Base-by-base conservation (phyloP, 306 rosid genomes). In the Begonia loranthoides region DNA sequence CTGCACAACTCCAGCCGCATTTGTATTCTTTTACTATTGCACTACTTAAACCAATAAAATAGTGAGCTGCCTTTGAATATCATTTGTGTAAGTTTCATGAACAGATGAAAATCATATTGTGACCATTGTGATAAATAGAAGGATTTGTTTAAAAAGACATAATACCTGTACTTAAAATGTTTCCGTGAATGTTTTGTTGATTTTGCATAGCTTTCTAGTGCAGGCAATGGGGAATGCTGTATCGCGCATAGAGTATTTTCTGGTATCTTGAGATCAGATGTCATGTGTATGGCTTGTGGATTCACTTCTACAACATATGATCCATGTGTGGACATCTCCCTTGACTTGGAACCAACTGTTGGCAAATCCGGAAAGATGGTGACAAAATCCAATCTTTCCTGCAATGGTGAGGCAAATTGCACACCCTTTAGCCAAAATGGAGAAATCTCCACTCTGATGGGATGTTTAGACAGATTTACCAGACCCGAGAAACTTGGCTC, bases 211-310 rank as follows among this genome's bases (percentile, higher is more conserved):
- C 16, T 60, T 62, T 71, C 68, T 55, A 58, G 56, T 70, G 75
- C 93, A 88, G 96, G 93, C 72, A 81, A 52, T 24, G 94, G 88
- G 66, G 94, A 84, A 63, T 88, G 96, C 61, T 88, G 96, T 62
- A 80, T 88, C 58, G 96, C 96, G 65, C 96, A 88, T 53, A 70
- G 83, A 43, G 96, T 84, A 49, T 88, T 88, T 69, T 84, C 96
- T 15, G 96, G 96, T 41, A 84, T 88, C 63, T 63, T 88, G 82
- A 87, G 96, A 41, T 88, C 34, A 28, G 96, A 88, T 79, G 96
- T 88, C 50, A 88, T 79, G 83, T 88, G 96, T 51, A 84, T 81
- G 94, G 88, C 88, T 13, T 88, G 96, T 49, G 96, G 96, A 66
- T 88, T 84, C 73, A 88, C 96, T 50, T 88, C 96, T 10, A 88